Percentiles rank a stretch among this genome's conserved stretches.
These are phyloP conservation scores for Kuraishia cidri DNA, from an alignment of 805 yeast species.

Conservation along the genomic window DNA sequence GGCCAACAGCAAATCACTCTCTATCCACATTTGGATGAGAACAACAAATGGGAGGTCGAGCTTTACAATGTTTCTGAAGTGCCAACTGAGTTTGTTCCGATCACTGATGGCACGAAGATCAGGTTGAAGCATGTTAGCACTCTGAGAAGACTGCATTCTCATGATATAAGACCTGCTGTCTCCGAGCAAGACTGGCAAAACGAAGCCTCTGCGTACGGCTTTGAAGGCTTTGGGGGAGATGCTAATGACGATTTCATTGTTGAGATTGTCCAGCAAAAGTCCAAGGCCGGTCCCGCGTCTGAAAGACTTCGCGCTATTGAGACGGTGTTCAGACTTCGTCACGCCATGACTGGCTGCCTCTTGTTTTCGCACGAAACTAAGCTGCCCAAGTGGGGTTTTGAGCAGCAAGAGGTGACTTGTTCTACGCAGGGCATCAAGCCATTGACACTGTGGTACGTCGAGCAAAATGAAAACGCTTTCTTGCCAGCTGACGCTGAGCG, in stretches of 20 bases:
- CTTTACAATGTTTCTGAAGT: constrained; percentile 52
- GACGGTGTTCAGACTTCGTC: constrained; percentile 65
- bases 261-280: constrained; percentile 52
- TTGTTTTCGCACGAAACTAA: constrained; percentile 68
- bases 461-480: constrained; percentile 49
- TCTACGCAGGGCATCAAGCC: constrained; percentile 59
- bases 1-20: constrained; percentile 78
- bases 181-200: constrained; percentile 77
- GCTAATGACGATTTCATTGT: constrained; percentile 77
- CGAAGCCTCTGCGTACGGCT: constrained; percentile 74
- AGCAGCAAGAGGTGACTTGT: constrained; percentile 80
- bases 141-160: constrained; percentile 68
- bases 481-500: constrained; percentile 32
- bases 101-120: constrained; percentile 61
- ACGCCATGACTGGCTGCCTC: constrained; percentile 73
- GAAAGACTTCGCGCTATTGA: constrained; percentile 53
- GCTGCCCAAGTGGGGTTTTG: constrained; percentile 78
- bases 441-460: constrained; percentile 66
- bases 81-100: constrained; percentile 49
- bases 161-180: constrained; percentile 75
- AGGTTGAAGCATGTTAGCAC: constrained; percentile 54
- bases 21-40: constrained; percentile 69
- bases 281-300: constrained; percentile 44
- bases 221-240: constrained; percentile 70
- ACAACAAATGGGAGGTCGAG: constrained; percentile 68